These are phyloP conservation scores for Zea luxurians DNA, from an alignment of 176 grass and related monocot species.

Conservation along the genomic window DNA sequence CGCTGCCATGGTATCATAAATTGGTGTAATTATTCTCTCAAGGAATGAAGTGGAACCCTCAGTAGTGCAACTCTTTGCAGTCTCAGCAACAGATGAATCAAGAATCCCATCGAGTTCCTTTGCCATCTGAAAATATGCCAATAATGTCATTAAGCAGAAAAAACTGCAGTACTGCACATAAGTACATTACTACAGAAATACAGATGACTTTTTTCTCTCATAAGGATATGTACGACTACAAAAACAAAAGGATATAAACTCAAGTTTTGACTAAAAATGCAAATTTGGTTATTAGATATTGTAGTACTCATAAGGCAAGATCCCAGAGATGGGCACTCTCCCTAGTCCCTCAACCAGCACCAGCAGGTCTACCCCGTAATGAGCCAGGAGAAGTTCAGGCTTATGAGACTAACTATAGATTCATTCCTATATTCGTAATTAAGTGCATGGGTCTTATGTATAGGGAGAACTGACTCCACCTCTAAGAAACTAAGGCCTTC, in stretches of 20 bases:
- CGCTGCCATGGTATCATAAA: slow-evolving; percentile 71
- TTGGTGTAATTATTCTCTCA: slow-evolving; percentile 74
- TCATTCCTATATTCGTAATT: neutral
- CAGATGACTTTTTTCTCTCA: neutral
- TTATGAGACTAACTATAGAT: neutral
- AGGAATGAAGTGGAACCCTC: slow-evolving; percentile 68
- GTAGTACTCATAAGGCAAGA: neutral
- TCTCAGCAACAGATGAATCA: slow-evolving; percentile 74
- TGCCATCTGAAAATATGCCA: slow-evolving; percentile 72
- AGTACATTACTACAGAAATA: slow-evolving; percentile 25
- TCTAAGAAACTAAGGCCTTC: too few relatives aligned
- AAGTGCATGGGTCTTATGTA: neutral
- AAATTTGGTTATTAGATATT: slow-evolving; percentile 8
- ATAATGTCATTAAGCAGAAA: slow-evolving; percentile 30
- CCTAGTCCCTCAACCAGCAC: neutral
- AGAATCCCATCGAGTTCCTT: slow-evolving; percentile 88
- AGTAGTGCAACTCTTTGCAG: slow-evolving; percentile 57
- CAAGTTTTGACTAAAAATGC: slow-evolving; percentile 10
- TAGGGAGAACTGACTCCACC: neutral
- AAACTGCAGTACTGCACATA: neutral
- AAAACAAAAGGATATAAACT: slow-evolving; percentile 1
- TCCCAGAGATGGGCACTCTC: neutral
- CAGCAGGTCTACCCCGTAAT: neutral
- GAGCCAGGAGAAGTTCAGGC: neutral
- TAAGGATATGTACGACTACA: slow-evolving; percentile 3